A percentile compares a stretch with the other conserved stretches of the same genome.
phyloP scores from a whole-genome alignment of 495 filamentous ascomycete species.

The Thermothielavioides terrestris region DNA sequence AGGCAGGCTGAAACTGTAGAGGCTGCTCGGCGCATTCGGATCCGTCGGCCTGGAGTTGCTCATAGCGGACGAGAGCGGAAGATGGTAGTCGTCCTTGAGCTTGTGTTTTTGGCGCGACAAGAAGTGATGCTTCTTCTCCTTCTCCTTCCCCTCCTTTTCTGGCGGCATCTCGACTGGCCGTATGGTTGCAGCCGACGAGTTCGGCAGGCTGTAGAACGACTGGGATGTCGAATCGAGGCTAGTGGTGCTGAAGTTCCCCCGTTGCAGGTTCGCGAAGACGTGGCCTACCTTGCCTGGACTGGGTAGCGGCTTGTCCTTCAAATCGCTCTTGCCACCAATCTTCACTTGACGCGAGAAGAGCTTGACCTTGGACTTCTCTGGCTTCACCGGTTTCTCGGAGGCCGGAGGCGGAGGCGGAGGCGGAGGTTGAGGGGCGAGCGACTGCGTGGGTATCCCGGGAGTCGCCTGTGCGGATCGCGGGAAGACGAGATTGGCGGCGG shows the following conservation, averaged over 20 bases:
- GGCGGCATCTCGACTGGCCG: conserved; percentile 36
- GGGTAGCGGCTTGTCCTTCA: conserved; percentile 61
- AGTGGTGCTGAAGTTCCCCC: conserved; percentile 68
- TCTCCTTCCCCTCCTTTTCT: conserved; percentile 41
- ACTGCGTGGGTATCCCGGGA: conserved; percentile 33
- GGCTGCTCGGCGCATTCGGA: conserved; percentile 70
- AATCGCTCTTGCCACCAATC: conserved; percentile 65
- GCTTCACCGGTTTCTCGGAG: conserved; percentile 57
- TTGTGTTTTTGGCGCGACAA: conserved; percentile 88
- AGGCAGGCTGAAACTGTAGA: conserved; percentile 64
- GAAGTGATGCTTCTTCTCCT: conserved; percentile 74
- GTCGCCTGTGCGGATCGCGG: conserved; percentile 51
- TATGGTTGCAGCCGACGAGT: conserved; percentile 78
- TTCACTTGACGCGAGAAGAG: conserved; percentile 84
- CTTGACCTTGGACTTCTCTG: conserved; percentile 83
- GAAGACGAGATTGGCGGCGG: conserved; percentile 82
- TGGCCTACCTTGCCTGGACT: conserved; percentile 74
- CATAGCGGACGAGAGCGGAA: conserved; percentile 76
- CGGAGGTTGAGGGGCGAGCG: conserved; percentile 19
- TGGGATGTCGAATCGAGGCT: conserved; percentile 63
- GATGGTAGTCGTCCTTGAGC: conserved; percentile 70
- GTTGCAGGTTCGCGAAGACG: conserved; percentile 49
- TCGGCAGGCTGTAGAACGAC: conserved; percentile 73
- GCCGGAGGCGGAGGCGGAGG: conserved; percentile 34
- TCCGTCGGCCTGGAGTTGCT: conserved; percentile 85